These are phyloP conservation scores for Xylaria sp. DNA, from an alignment of 2,329 filamentous ascomycete genomes.

Conservation along the genomic window DNA sequence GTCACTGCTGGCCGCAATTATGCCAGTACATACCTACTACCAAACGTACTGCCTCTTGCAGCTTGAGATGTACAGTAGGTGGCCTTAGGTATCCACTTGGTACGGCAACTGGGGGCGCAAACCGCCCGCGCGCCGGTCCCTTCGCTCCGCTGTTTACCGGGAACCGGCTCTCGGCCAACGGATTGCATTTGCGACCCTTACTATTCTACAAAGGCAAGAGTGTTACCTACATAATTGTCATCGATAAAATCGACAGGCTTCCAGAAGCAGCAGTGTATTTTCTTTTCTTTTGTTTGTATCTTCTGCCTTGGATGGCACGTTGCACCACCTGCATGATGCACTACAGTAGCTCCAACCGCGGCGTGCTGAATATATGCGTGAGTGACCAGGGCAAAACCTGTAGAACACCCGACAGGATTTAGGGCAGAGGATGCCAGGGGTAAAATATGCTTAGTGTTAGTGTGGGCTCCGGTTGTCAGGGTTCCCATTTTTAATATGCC, in stretches of 20 bases:
- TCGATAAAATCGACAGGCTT: neutral
- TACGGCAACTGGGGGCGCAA: slow-evolving; percentile 29
- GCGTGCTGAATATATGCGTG: slow-evolving; percentile 14
- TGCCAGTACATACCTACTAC: neutral
- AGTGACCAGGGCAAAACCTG: slow-evolving; percentile 22
- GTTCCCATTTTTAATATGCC: neutral
- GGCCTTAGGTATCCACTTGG: slow-evolving; percentile 18
- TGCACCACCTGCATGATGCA: slow-evolving; percentile 10
- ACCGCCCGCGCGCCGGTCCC: slow-evolving; percentile 18
- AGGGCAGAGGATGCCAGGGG: slow-evolving; percentile 6
- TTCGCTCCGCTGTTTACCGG: slow-evolving; percentile 27
- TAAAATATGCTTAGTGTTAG: slow-evolving; percentile 1
- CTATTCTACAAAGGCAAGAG: neutral
- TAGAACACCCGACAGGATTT: slow-evolving; percentile 23
- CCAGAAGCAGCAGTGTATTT: neutral
- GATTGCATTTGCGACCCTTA: neutral
- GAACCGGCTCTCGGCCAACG: slow-evolving; percentile 4
- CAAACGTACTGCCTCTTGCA: slow-evolving; percentile 16
- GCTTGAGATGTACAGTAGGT: slow-evolving; percentile 14
- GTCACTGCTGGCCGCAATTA: slow-evolving; percentile 1
- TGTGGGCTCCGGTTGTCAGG: neutral
- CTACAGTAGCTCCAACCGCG: slow-evolving; percentile 10
- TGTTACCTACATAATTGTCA: neutral
- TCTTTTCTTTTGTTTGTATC: neutral
- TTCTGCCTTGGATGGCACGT: slow-evolving; percentile 1